A percentile compares a stretch with the other conserved stretches of the same genome.
phyloP scores from a whole-genome alignment of 2,329 filamentous ascomycete genomes.

The Fusarium siculi region DNA sequence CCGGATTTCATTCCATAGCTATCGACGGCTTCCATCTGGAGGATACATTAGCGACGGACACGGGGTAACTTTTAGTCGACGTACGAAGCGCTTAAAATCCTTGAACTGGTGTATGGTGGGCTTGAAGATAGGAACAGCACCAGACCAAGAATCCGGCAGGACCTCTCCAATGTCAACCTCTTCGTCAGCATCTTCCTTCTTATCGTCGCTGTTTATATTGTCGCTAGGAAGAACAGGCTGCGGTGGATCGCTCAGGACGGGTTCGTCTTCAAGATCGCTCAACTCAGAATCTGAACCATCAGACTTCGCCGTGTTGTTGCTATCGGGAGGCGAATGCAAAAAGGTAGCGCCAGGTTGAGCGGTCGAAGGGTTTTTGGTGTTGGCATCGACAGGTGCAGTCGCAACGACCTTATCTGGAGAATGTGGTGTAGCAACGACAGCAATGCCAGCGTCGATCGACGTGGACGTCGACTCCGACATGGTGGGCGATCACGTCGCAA shows the following conservation, averaged over 20 bases:
- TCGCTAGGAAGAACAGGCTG: constrained; percentile 38
- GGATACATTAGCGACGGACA: constrained; percentile 42
- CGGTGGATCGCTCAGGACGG: constrained; percentile 51
- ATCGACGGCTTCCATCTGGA: constrained; percentile 82
- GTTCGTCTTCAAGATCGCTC: constrained; percentile 71
- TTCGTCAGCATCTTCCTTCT: constrained; percentile 54
- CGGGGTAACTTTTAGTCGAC: constrained; percentile 44
- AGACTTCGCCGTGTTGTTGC: constrained; percentile 68
- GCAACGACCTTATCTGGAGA: constrained; percentile 41
- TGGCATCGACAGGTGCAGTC: constrained; percentile 41
- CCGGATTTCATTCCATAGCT: constrained; percentile 97
- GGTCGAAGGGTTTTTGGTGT: constrained; percentile 51
- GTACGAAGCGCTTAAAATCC: constrained; percentile 90
- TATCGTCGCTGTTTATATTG: constrained; percentile 51
- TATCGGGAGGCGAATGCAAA: constrained; percentile 72
- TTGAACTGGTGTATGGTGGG: constrained; percentile 95
- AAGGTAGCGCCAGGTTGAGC: constrained; percentile 53
- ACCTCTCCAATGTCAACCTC: constrained; percentile 84
- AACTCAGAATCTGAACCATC: constrained; percentile 73
- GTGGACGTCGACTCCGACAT: constrained; percentile 54
- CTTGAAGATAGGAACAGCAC: constrained; percentile 91
- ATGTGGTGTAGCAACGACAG: constrained; percentile 57
- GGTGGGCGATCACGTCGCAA: constrained; percentile 52
- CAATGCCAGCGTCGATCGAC: constrained; percentile 65
- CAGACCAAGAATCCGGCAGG: constrained; percentile 88